Conservation (phyloP, 2,329 filamentous ascomycete genomes). For the Aureobasidium pullulans region DNA sequence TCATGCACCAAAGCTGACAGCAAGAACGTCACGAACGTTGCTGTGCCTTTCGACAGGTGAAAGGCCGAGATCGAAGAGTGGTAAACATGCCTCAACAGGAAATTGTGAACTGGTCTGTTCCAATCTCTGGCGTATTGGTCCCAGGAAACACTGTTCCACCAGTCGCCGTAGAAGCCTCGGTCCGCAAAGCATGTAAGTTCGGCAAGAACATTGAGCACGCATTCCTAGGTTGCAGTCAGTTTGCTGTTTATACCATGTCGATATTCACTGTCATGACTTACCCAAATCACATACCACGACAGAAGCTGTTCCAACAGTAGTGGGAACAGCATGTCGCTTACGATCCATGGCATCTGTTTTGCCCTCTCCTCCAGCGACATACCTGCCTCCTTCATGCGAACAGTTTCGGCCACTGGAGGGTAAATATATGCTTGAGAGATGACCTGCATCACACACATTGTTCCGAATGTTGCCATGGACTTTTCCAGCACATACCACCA, state of each 20-base stretch:
- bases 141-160: constrained; percentile 53
- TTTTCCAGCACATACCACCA: constrained; percentile 73
- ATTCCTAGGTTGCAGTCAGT: constrained; percentile 27
- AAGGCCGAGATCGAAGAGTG: constrained; percentile 69
- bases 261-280: constrained; percentile 42
- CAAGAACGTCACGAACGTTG: constrained; percentile 69
- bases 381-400: constrained; percentile 60
- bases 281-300: constrained; percentile 77
- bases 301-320: constrained; percentile 73
- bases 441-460: constrained; percentile 72
- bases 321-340: constrained; percentile 69
- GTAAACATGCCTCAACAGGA: constrained; percentile 71
- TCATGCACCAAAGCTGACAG: constrained; percentile 66
- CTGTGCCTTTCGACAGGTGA: constrained; percentile 60
- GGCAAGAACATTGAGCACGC: constrained; percentile 62
- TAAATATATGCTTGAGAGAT: constrained; percentile 72
- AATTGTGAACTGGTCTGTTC: constrained; percentile 75
- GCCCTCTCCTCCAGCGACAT: constrained; percentile 56
- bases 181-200: constrained; percentile 73
- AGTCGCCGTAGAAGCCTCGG: constrained; percentile 56
- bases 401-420: constrained; percentile 60
- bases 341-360: constrained; percentile 63
- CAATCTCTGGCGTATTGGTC: constrained; percentile 75
- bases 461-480: constrained; percentile 59
- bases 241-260: constrained; percentile 11